Evolutionary conservation across 352 stramenopile species (phyloP), one percentile per base, ranked within the genome.

Genomic region (Pythium plurisporium): DNA sequence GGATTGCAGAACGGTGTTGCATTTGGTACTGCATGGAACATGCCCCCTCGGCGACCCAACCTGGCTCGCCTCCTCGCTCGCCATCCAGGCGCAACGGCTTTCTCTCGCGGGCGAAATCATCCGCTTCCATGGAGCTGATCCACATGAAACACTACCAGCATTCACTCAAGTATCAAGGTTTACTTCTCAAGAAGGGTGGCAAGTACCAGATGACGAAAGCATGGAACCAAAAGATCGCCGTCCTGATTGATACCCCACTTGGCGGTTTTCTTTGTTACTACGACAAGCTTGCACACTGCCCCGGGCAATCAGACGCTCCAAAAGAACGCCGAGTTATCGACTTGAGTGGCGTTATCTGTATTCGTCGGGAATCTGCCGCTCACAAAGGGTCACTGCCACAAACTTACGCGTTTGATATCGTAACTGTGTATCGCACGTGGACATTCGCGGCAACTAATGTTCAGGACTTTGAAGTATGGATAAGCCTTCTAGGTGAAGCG

Each of bases 221-320:
- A 14, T 91, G 82, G 82, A 76, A 69, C 30, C 48, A 52, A 5
- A 91, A 91, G 50, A 66, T 76, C 23, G 69, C 62, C 3, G 74
- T 69, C 11, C 43, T 89, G 3, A 74, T 89, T 7, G 79, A 88
- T 41, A 87, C 79, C 0, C 79, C 82, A 0, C 62, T 89, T 5
- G 82, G 82, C 1, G 72, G 68, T 4, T 87, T 85, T 49, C 60
- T 91, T 17, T 86, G 78, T 60, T 91, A 89, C 46, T 89, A 87
- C 53, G 76, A 91, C 64, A 83, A 83, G 47, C 59, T 86, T 1
- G 52, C 70, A 3, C 81, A 89, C 38, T 88, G 76, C 42, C 80
- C 81, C 6, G 74, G 79, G 1, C 69, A 73, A 26, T 74, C 75
- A 0, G 75, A 83, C 0, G 9, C 22, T 19, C 72, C 72, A 12